Base-by-base conservation (phyloP, 768 basidiomycete species). In the Tricholoma sp. region DNA sequence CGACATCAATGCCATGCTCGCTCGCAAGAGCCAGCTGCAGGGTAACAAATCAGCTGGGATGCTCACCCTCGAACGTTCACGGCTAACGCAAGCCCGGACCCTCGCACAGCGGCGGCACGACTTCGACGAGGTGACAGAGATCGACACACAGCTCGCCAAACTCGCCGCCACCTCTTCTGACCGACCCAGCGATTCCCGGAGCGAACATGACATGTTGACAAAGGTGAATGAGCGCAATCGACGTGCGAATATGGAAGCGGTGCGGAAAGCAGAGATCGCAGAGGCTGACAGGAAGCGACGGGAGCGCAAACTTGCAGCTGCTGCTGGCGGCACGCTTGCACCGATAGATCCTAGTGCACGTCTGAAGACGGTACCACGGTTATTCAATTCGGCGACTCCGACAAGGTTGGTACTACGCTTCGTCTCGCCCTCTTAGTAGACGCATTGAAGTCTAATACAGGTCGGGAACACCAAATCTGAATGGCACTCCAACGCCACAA, bases 211-310 rank as follows among this genome's bases (percentile, higher is more conserved):
- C 60, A 72, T 82, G 66, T 78, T 96, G 22, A 83, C 89, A 14
- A 83, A 76, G 66, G 85, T 98, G 54, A 98, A 96, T 67, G 92
- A 94, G 72, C 83, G 93, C 56, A 98, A 98, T 69, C 81, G 90
- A 56, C 87, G 83, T 67, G 86, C 88, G 29, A 96, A 96, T 57
- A 61, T 84, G 62, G 96, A 95, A 65, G 83, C 83, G 3, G 83
- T 94, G 53, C 79, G 90, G 57, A 83, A 82, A 61, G 88, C 89
- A 0, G 94, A 96, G 70, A 69, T 85, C 32, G 74, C 75, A 32
- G 85, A 86, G 63, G 73, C 79, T 7, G 91, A 92, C 66, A 76
- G 85, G 50, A 89, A 88, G 71, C 77, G 86, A 55, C 76, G 79
- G 50, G 88, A 91, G 56, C 77, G 89, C 19, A 86, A 82, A 66